Evolutionary conservation across 2,329 filamentous ascomycete species (phyloP), one percentile per base, ranked within the genome.

Genomic region (Beauveria bassiana): DNA sequence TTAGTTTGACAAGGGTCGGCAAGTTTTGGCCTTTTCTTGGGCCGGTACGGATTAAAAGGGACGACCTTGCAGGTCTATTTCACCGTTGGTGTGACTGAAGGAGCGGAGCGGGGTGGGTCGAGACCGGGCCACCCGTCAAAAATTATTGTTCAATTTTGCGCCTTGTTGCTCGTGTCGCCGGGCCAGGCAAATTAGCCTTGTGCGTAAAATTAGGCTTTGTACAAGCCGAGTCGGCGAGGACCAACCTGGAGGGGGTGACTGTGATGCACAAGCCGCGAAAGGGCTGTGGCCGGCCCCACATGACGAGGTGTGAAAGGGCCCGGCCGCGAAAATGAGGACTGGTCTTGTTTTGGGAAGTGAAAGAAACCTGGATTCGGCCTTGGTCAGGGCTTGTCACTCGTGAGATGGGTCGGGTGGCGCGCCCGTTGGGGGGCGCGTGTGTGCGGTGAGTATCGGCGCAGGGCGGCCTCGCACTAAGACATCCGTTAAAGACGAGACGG

Each of bases 231-330:
- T 31, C 55, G 55, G 55, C 43, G 43, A 58, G 43, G 22, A 22
- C 24, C 42, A 43, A 34, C 18, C 16, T 51, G 47, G 16, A 22
- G 47, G 16, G 16, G 38, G 22, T 10, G 14, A 14, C 34, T 18
- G 18, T 31, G 40, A 24, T 34, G n/a, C 28, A 14, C 31, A n/a
- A 18, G 40, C 38, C 10, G 52, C 40, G 55, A 58, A 20, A 24
- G 26, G 45, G 45, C 55, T 58, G 55, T 43, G 53, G 9, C 57
- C 57, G 57, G 57, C 57, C 57, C 57, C 57, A 45, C 57, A 51
- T 7, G 7, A 26, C 24, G 38, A 51, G 34, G 57, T 59, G 57
- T 59, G 47, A 47, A 42, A 51, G 57, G 47, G 26, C 47, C 57
- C 57, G 47, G 47, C 57, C 57, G 57, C 38, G 57, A 59, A 24